Base-by-base conservation (phyloP, 1,139 yeast species). In the Lodderomyces margitis region DNA sequence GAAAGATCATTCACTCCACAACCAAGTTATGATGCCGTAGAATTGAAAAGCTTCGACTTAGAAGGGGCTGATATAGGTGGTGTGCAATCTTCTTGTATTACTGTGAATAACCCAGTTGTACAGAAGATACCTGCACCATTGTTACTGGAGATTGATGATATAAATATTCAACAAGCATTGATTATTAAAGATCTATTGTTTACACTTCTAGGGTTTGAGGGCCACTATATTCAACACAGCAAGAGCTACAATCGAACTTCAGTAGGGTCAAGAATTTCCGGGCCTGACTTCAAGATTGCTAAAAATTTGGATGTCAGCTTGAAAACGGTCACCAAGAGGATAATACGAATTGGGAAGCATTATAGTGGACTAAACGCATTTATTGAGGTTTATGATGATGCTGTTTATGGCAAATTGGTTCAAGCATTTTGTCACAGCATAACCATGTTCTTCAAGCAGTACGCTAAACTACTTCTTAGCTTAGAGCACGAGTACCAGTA, bases 151-250 rank as follows among this genome's bases (percentile, higher is more conserved):
- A 50, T 75, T 6, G 52, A 56, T 17, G 78, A 73, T 47, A 62
- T 70, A 17, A 59, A 74, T 41, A 64, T 74, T 2, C 96, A 88
- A 57, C 96, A 88, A 56, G 83, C 85, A 0, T 68, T 83, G 15
- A 74, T 91, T 1, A 70, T 86, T 23, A 75, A 78, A 46, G 98
- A 92, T 57, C 59, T 89, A 11, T 55, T 88, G 16, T 77, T 74
- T 51, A 81, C 86, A 2, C 61, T 92, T 20, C 53, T 82, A 39
- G 98, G 98, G 0, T 66, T 78, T 34, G 96, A 89, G 58, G 97
- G 98, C 0, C 70, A 72, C 27, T 88, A 84, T 52, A 79, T 92
- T 21, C 68, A 91, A 36, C 87, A 77, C 55, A 74, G 83, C 35
- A 86, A 80, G 39, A 68, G 71, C 21, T 87, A 77, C 53, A 78